Evolutionary conservation across 176 grass and related monocot genomes (phyloP).

Genomic region (Phoenix roebelenii): DNA sequence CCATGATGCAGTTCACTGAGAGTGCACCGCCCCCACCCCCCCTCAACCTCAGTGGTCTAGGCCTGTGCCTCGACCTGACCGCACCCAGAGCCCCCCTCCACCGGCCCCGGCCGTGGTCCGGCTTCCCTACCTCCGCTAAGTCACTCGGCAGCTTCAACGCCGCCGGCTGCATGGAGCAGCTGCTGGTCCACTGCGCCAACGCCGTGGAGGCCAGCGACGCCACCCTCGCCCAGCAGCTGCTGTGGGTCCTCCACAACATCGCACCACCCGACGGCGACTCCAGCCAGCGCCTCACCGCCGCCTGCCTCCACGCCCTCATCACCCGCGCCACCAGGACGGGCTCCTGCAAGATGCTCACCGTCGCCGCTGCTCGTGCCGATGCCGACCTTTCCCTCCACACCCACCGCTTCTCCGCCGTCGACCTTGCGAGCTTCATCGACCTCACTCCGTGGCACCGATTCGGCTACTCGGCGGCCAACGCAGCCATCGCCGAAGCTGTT

Average conservation of each 20-base stretch:
- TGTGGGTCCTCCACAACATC: conserved; percentile 99
- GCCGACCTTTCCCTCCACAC: conserved; percentile 39
- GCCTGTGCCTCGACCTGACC: conserved; percentile 41
- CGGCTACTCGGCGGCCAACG: conserved; percentile 75
- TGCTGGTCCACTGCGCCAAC: conserved; percentile 95
- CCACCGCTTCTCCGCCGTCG: conserved; percentile 80
- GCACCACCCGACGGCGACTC: conserved; percentile 81
- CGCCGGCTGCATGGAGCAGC: conserved; percentile 87
- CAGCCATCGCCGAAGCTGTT: conserved; percentile 67
- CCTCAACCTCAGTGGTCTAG: conserved; percentile 42
- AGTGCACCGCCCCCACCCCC: conserved; percentile 40
- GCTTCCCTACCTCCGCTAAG: conserved; percentile 41
- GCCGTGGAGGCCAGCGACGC: conserved; percentile 94
- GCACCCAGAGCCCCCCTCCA: conserved; percentile 13
- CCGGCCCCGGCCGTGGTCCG: conserved; percentile 30
- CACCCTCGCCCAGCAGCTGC: conserved; percentile 89
- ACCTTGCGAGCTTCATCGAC: conserved; percentile 84
- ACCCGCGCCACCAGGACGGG: conserved; percentile 67
- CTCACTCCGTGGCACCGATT: conserved; percentile 98
- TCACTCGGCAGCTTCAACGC: conserved; percentile 63
- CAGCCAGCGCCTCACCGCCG: conserved; percentile 68
- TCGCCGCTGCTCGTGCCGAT: conserved; percentile 28
- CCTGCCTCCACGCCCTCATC: conserved; percentile 86
- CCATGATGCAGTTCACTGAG: conserved; percentile 96
- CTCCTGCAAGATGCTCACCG: conserved; percentile 68